These are phyloP conservation scores for Syzygium malaccense DNA, from an alignment of 441 rosid species.

Conservation along the genomic window DNA sequence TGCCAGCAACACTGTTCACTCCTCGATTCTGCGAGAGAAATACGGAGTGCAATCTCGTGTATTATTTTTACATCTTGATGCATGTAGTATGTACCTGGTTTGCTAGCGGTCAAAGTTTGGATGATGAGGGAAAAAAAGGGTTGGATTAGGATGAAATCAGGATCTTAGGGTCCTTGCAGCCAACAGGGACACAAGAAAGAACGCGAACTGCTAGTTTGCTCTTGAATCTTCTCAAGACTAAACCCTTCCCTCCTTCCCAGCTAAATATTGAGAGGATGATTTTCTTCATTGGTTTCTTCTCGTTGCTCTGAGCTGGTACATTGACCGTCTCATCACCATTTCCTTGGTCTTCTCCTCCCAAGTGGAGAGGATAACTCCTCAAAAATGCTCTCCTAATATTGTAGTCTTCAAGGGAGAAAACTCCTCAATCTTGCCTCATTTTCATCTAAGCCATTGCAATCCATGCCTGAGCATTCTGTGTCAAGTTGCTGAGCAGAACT, in stretches of 20 bases:
- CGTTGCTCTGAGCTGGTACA: not conserved
- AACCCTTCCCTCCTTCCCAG: slow-evolving; percentile 35
- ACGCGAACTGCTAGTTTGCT: slow-evolving; percentile 22
- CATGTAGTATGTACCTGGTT: slow-evolving; percentile 1
- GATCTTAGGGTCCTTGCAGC: slow-evolving; percentile 15
- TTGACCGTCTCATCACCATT: slow-evolving; percentile 1
- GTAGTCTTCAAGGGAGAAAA: slow-evolving; percentile 34
- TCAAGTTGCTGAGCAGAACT: not conserved
- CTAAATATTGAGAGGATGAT: slow-evolving; percentile 22
- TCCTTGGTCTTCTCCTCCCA: slow-evolving; percentile 22
- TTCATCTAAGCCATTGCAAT: slow-evolving; percentile 9
- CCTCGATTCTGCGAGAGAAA: not conserved
- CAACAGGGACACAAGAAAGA: slow-evolving; percentile 26
- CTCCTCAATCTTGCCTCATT: slow-evolving; percentile 13
- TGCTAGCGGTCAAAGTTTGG: not conserved
- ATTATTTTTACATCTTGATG: not conserved
- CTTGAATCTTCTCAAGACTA: slow-evolving; percentile 36
- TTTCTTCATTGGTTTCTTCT: slow-evolving; percentile 25
- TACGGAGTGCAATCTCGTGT: not conserved
- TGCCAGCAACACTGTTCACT: not conserved
- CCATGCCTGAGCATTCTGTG: not conserved
- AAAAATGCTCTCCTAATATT: slow-evolving; percentile 38
- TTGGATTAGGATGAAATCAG: slow-evolving; percentile 23
- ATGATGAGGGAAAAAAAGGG: not conserved
- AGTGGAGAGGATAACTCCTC: slow-evolving; percentile 50